Base-by-base conservation (phyloP, 1,284 basidiomycete species). In the Ustilago hordei region DNA sequence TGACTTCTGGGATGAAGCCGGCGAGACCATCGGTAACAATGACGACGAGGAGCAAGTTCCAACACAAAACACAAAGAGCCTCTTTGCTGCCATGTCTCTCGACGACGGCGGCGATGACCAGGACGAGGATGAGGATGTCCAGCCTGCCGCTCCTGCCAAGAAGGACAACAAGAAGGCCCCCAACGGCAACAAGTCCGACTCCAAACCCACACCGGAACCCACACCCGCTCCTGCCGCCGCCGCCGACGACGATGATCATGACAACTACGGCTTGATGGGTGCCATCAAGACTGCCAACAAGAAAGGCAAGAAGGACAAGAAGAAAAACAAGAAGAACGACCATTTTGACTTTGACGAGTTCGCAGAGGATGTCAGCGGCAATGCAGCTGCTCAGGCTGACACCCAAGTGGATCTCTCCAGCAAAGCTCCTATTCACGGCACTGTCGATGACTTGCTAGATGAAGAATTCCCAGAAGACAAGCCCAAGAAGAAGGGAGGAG, bases 271-370 rank as follows among this genome's bases (percentile, higher is more conserved):
- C 39, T 55, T 82, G 32, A 82, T 82, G 81, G 70, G 71, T 50
- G 72, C 74, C 56, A 78, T 81, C 60, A 71, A 74, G 53, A 71
- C 48, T 23, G 67, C 67, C 28, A 70, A 62, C 59, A 80, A 77
- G 57, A 83, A 83, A 56, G 76, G 76, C 48, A 81, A 83, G 60
- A 84, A 83, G 70, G 67, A 78, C 58, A 74, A 78, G 60, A 76
- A 79, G 75, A 82, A 81, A 38, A 79, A 75, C 38, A 75, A 78
- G 55, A 83, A 81, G 64, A 76, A 81, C 56, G 83, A 84, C 67
- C 75, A 81, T 43, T 81, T 83, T 35, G 79, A 80, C 45, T 83
- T 81, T 63, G 83, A 81, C 57, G 81, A 83, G 58, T 73, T 80
- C 7, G 83, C 63, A 36, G 78, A 82, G 55, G 82, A 84, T 36